Percentiles rank a stretch among this genome's conserved stretches.
Conservation (phyloP, 495 filamentous ascomycete species). For the Aspergillus egyptiacus region DNA sequence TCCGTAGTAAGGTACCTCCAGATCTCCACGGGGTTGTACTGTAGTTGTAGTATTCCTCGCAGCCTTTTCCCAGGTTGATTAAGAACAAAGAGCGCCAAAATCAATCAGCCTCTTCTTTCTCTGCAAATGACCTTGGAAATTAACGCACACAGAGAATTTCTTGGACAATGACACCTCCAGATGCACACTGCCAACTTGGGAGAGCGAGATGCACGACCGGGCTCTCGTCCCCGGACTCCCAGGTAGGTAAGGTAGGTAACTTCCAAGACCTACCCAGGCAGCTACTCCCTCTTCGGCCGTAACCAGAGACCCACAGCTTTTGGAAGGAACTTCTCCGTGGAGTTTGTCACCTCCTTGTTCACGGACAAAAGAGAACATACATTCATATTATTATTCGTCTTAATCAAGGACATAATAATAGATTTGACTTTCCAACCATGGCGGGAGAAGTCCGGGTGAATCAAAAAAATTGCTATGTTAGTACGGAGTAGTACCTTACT, state of each 20-base stretch:
- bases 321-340: constrained; percentile 2
- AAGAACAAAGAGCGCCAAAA: background rate
- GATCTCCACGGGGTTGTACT: too few species aligned
- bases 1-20: background rate
- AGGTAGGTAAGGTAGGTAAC: too few species aligned
- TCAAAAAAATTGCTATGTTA: background rate
- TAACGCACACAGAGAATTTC: background rate
- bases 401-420: background rate
- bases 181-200: constrained; percentile 13
- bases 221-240: background rate
- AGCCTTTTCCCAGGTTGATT: background rate
- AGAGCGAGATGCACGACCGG: background rate
- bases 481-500: too few species aligned
- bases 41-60: background rate
- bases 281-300: constrained; percentile 3
- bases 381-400: background rate
- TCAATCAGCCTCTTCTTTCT: background rate
- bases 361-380: too few species aligned
- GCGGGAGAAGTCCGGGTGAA: constrained; percentile 4
- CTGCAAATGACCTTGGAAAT: constrained; percentile 4
- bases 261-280: too few species aligned
- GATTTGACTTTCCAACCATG: too few species aligned
- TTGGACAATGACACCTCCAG: background rate
- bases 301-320: constrained; percentile 2
- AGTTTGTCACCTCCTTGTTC: too few species aligned